Percentiles rank a stretch among this genome's conserved stretches.
Conservation (phyloP, 495 filamentous ascomycete species). For the Ramalina intermedia region DNA sequence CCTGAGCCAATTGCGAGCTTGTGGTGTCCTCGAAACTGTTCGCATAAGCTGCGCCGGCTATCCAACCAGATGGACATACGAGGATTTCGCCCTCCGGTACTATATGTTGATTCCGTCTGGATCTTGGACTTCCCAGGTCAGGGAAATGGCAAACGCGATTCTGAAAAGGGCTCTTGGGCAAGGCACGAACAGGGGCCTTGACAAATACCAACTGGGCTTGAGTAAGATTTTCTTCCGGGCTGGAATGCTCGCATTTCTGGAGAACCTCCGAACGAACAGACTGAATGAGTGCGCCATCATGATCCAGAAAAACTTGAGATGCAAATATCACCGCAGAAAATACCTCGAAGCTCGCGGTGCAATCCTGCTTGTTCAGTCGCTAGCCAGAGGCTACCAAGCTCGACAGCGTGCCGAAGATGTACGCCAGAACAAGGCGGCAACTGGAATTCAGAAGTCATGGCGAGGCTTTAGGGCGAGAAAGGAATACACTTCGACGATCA, state of each 20-base stretch:
- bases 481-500: conserved; percentile 57
- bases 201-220: conserved; percentile 91
- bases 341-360: conserved; percentile 77
- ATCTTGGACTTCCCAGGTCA: conserved; percentile 85
- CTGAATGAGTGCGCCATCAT: conserved; percentile 92
- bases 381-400: conserved; percentile 57
- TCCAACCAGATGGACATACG: conserved; percentile 96
- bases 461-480: conserved; percentile 76
- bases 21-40: conserved; percentile 97
- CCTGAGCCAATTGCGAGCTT: conserved; percentile 89
- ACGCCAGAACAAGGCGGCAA: conserved; percentile 72
- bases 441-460: conserved; percentile 91
- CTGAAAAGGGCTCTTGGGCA: conserved; percentile 78
- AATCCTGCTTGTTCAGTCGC: conserved; percentile 66
- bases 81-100: conserved; percentile 94
- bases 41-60: conserved; percentile 97
- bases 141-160: conserved; percentile 85
- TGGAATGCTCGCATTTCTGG: conserved; percentile 94
- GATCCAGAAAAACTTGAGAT: conserved; percentile 96
- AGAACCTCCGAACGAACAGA: conserved; percentile 78
- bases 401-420: conserved; percentile 66
- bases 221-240: conserved; percentile 99
- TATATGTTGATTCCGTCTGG: conserved; percentile 94
- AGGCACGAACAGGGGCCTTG: conserved; percentile 60
- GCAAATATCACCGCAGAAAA: conserved; percentile 86